Evolutionary conservation across 2,329 filamentous ascomycete species (phyloP).

Genomic region (Rhytidhysteron rufulum): DNA sequence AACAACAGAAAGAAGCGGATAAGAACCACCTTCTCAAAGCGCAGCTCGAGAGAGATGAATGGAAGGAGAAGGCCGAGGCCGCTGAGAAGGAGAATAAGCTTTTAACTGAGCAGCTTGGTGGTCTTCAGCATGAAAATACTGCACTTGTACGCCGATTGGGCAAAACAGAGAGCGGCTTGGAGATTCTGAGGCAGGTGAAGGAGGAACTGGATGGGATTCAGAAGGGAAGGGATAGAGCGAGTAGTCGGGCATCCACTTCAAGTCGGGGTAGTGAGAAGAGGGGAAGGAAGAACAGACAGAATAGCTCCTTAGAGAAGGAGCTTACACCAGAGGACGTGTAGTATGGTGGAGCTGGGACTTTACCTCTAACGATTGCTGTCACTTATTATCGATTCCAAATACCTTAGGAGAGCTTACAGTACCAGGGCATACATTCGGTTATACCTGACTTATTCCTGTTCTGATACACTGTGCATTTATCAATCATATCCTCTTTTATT

Average conservation of each 20-base stretch:
- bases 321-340: background rate
- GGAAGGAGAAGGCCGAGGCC: constrained; percentile 41
- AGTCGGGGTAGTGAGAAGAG: constrained; percentile 15
- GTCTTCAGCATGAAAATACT: constrained; percentile 57
- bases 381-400: too few species aligned
- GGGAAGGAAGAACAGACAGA: constrained; percentile 5
- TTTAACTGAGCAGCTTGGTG: constrained; percentile 49
- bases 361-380: too few species aligned
- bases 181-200: constrained; percentile 28
- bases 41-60: constrained; percentile 48
- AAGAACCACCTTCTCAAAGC: constrained; percentile 45
- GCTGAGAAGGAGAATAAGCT: constrained; percentile 49
- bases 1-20: constrained; percentile 59
- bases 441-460: too few species aligned
- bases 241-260: constrained; percentile 16
- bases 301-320: background rate
- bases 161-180: constrained; percentile 31
- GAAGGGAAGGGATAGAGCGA: constrained; percentile 20
- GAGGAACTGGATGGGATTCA: constrained; percentile 25
- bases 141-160: constrained; percentile 45
- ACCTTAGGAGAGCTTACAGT: too few species aligned
- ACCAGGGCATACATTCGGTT: too few species aligned
- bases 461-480: too few species aligned
- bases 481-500: too few species aligned
- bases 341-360: too few species aligned